Evolutionary conservation across 2,329 filamentous ascomycete species (phyloP), one percentile per base, ranked within the genome.

Genomic region (Ophiostoma pallidulum): DNA sequence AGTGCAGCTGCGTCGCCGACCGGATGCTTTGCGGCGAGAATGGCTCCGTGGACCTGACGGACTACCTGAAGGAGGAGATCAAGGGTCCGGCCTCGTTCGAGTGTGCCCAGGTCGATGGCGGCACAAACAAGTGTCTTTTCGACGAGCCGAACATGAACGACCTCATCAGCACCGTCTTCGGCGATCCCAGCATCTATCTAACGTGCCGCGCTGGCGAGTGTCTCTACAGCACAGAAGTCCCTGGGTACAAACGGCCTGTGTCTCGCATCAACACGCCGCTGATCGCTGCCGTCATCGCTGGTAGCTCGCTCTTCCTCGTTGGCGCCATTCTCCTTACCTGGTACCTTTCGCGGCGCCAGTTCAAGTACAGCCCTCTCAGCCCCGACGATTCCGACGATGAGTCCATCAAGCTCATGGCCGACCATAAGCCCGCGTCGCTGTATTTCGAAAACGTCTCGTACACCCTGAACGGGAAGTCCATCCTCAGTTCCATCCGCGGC

Each of bases 241-340:
- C 92, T 14, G 92, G 94, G 16, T 98, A 94, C 60, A 75, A 84
- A 56, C 77, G 84, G 18, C 89, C 91, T 1, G 77, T 96, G 51
- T 95, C 96, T 69, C 83, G 84, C 62, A 97, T 98, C 67, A 98
- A 98, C 64, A 97, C 91, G 0, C 92, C 91, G 3, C 74, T 98
- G 41, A 98, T 98, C 56, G 91, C 94, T 10, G 84, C 86, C 13
- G 86, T 96, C 40, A 97, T 98, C 58, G 90, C 89, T 20, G 84
- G 79, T 7, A 86, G 81, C 59, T 84, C 85, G 0, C 72, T 98
- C 0, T 95, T 58, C 59, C 73, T 98, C 12, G 88, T 94, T n/a
- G 86, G 80, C 2, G 78, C 91, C 43, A 86, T 96, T 41, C 67
- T 97, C 14, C 60, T 80, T 1, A 80, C 89, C 18, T 98, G 90